Conservation (phyloP, 805 yeast genomes). For the Candida xyloterini region DNA sequence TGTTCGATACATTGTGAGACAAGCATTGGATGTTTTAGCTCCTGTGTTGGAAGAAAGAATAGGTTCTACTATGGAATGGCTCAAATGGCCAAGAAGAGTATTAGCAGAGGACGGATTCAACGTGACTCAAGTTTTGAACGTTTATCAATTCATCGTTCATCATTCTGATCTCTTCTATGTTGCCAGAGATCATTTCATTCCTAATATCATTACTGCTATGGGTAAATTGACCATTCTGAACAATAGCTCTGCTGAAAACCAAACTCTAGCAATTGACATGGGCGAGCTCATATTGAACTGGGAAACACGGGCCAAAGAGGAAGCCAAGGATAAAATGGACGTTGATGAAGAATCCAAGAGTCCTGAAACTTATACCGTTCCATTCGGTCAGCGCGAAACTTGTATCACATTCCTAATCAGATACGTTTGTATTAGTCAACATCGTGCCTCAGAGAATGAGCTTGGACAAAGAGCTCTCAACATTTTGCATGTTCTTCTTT, state of each 20-base stretch:
- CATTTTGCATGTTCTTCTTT: conserved; percentile 69
- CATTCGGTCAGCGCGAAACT: conserved; percentile 81
- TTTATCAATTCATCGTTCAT: conserved; percentile 83
- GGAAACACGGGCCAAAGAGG: conserved; percentile 58
- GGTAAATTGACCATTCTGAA: conserved; percentile 80
- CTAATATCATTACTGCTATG: conserved; percentile 88
- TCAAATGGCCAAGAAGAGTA: conserved; percentile 92
- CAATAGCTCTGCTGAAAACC: conserved; percentile 77
- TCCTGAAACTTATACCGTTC: conserved; percentile 50
- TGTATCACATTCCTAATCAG: conserved; percentile 86
- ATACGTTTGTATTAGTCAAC: conserved; percentile 82
- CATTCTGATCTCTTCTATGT: conserved; percentile 82
- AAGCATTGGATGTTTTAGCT: conserved; percentile 83
- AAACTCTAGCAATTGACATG: conserved; percentile 79
- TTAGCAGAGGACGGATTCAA: conserved; percentile 86
- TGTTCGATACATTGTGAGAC: conserved; percentile 76
- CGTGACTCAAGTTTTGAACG: conserved; percentile 79
- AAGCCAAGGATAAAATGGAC: conserved; percentile 25
- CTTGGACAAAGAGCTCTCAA: conserved; percentile 77
- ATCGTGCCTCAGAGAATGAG: conserved; percentile 78
- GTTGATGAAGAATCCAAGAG: conserved; percentile 14
- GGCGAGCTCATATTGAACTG: conserved; percentile 83
- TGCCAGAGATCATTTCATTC: conserved; percentile 84
- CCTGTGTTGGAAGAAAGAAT: conserved; percentile 77
- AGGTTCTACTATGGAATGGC: conserved; percentile 67